phyloP scores from a whole-genome alignment of 495 filamentous ascomycete genomes.

The Durotheca rogersii region DNA sequence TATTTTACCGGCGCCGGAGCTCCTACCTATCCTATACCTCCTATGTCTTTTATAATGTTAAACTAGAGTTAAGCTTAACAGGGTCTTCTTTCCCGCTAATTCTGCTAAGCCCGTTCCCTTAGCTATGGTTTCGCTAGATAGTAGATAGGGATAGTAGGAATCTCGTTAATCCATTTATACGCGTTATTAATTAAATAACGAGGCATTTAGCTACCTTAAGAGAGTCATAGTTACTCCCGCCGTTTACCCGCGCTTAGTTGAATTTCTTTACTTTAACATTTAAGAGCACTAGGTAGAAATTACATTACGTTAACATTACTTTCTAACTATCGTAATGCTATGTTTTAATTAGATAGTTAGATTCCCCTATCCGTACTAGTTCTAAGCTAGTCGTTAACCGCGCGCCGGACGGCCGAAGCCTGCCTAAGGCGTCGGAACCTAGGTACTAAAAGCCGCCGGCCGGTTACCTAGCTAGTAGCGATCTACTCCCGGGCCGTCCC shows the following conservation, averaged over 20 bases:
- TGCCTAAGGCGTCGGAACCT: slow-evolving; percentile 34
- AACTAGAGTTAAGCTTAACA: slow-evolving; percentile 70
- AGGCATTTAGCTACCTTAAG: slow-evolving; percentile 76
- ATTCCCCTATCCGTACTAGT: slow-evolving; percentile 54
- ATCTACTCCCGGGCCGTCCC: slow-evolving; percentile 57
- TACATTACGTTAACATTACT: slow-evolving; percentile 58
- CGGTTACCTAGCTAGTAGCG: slow-evolving; percentile 45
- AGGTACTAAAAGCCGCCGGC: slow-evolving; percentile 35
- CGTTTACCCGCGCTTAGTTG: slow-evolving; percentile 55
- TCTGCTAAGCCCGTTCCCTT: slow-evolving; percentile 38
- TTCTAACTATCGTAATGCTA: slow-evolving; percentile 52
- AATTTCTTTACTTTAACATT: slow-evolving; percentile 62
- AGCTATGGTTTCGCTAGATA: slow-evolving; percentile 45
- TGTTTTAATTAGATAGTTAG: slow-evolving; percentile 73
- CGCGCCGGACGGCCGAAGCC: slow-evolving; percentile 35
- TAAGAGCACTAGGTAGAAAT: slow-evolving; percentile 61
- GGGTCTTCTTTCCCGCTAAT: slow-evolving; percentile 8
- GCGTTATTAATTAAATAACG: slow-evolving; percentile 50
- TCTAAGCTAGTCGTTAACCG: slow-evolving; percentile 44
- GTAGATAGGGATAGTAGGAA: slow-evolving; percentile 46
- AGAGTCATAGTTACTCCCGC: slow-evolving; percentile 66
- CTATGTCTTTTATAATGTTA: slow-evolving; percentile 77
- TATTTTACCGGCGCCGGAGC: slow-evolving; percentile 67
- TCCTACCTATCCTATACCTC: slow-evolving; percentile 73
- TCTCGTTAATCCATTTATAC: slow-evolving; percentile 48